Conservation (phyloP, 495 filamentous ascomycete species). For the Apodospora peruviana region DNA sequence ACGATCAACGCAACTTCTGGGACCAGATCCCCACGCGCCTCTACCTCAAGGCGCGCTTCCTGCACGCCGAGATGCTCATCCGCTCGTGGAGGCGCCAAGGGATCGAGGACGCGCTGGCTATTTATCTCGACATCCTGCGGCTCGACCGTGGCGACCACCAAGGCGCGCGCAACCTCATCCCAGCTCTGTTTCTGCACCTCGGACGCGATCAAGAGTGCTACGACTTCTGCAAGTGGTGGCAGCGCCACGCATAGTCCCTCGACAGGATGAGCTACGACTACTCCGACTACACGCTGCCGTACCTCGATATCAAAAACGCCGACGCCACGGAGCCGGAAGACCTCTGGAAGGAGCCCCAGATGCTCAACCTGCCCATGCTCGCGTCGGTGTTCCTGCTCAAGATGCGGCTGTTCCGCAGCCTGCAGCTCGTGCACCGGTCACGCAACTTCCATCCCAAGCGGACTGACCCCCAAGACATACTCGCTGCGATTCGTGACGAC, state of each 20-base stretch:
- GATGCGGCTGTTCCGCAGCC: constrained; percentile 5
- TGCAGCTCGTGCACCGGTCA: background rate
- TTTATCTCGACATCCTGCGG: constrained; percentile 32
- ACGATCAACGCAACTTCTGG: constrained; percentile 38
- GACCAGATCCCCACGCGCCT: constrained; percentile 27
- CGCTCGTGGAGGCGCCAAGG: constrained; percentile 29
- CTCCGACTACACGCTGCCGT: constrained; percentile 24
- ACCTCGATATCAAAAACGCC: constrained; percentile 31
- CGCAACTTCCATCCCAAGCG: too few relatives aligned
- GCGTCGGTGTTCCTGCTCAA: constrained; percentile 10
- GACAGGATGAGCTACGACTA: constrained; percentile 28
- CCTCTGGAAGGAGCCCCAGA: constrained; percentile 3
- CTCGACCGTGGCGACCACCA: constrained; percentile 42
- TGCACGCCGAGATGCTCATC: constrained; percentile 17
- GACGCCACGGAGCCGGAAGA: constrained; percentile 27
- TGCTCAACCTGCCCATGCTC: background rate
- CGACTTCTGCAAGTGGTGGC: constrained; percentile 50
- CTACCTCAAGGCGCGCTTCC: constrained; percentile 39
- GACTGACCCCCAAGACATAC: too few relatives aligned
- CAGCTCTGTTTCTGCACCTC: constrained; percentile 40
- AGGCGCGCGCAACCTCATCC: constrained; percentile 34
- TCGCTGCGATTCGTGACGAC: too few relatives aligned
- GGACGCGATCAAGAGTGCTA: constrained; percentile 50
- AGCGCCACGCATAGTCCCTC: constrained; percentile 6
- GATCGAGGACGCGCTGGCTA: constrained; percentile 29